Evolutionary conservation across 495 filamentous ascomycete species (phyloP), one percentile per base, ranked within the genome.

Genomic region (Xylaria palmicola): DNA sequence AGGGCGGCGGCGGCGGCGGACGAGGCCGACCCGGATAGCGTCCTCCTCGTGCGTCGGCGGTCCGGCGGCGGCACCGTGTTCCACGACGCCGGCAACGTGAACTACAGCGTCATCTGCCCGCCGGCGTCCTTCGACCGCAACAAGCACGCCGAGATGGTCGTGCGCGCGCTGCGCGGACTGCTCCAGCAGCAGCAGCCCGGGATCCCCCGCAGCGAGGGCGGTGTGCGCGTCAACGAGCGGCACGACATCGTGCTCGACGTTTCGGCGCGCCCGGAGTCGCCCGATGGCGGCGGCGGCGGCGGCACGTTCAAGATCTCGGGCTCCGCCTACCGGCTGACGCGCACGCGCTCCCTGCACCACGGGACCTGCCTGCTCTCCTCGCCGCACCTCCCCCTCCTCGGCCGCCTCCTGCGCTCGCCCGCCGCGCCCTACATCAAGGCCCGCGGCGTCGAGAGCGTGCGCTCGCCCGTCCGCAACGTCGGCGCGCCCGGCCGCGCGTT

Each of bases 1-100:
- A 17, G 20, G 27, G 70, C 66, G 49, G 61, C 37, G 20, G 68
- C 75, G 1, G 71, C 72, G 10, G 43, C 61, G 6, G 64, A 62
- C n/a, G 24, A 65, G 2, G 22, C 22, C 2, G 45, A 47, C 6
- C 10, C 43, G 22, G 51, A 48, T 32, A 34, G 27, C n/a, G 77
- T 88, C 30, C 70, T 83, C 24, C 84, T 93, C 10, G 91, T 97
- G 13, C 86, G 94, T 6, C 84, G 94, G 15, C 81, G 93, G 40
- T 91, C 87, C 20, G 94, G 94, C 26, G 94, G 94, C 26, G 94
- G 94, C 36, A 88, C 94, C 8, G 94, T 98, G 34, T 97, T 91
- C 69, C 94, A 98, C 74, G 94, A 98, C 69, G 72, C 77, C 10
- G 92, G 92, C 24, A 98, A 98, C 73, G 81, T 95, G 50, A 98